Percentiles rank a stretch among this genome's conserved stretches.
Evolutionary conservation across 805 yeast genomes (phyloP).

Genomic region (Helenozyma baotianmanensis): DNA sequence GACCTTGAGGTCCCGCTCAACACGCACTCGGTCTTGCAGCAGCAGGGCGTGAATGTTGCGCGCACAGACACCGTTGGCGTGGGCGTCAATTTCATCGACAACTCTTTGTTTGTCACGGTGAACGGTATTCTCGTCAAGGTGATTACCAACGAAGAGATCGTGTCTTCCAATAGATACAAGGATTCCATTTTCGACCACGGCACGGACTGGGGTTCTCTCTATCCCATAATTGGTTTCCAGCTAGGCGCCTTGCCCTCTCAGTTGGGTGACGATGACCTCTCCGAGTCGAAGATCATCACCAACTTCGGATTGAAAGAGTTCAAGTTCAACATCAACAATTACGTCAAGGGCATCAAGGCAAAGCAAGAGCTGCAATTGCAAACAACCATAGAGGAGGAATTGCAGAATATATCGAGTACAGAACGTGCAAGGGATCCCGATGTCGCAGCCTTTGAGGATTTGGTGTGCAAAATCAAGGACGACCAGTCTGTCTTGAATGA

Average conservation of each 20-base stretch:
- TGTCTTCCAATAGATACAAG: constrained; percentile 31
- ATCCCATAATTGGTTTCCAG: constrained; percentile 16
- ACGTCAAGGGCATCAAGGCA: constrained; percentile 43
- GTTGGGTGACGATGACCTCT: constrained; percentile 3
- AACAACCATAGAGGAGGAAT: constrained; percentile 6
- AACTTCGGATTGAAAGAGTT: constrained; percentile 59
- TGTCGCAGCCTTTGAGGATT: constrained; percentile 13
- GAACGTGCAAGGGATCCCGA: background rate
- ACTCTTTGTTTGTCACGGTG: constrained; percentile 69
- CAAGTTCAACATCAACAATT: constrained; percentile 54
- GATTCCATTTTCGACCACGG: constrained; percentile 29
- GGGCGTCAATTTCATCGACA: constrained; percentile 67
- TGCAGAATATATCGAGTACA: constrained; percentile 5
- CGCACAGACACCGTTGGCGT: constrained; percentile 69
- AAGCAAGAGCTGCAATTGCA: constrained; percentile 4
- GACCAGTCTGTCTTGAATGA: constrained; percentile 26
- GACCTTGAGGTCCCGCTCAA: constrained; percentile 35
- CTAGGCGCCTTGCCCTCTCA: constrained; percentile 5
- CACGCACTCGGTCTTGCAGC: constrained; percentile 15
- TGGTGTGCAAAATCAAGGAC: constrained; percentile 21
- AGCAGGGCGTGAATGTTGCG: constrained; percentile 33
- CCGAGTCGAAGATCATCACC: constrained; percentile 32
- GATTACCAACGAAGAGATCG: constrained; percentile 11
- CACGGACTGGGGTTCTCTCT: constrained; percentile 8
- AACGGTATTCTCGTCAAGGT: constrained; percentile 54